Conservation (phyloP, 495 filamentous ascomycete genomes). For the Podospora sp. region DNA sequence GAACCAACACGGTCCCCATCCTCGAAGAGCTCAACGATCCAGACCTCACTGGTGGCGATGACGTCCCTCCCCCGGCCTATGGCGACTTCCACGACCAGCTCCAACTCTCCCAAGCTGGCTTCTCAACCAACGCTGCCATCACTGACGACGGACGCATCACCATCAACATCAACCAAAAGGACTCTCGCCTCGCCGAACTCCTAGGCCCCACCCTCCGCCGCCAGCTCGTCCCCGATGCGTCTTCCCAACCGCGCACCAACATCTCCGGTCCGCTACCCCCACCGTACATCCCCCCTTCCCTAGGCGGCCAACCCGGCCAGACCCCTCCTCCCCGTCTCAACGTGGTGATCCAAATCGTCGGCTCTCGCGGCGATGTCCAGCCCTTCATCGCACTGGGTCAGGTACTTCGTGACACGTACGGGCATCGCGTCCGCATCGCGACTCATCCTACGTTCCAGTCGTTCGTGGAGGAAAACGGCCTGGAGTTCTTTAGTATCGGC, state of each 20-base stretch:
- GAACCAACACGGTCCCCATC: constrained; percentile 29
- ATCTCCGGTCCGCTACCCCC: constrained; percentile 50
- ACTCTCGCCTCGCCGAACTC: constrained; percentile 63
- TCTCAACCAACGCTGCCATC: constrained; percentile 50
- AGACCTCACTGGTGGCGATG: constrained; percentile 33
- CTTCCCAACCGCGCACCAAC: constrained; percentile 25
- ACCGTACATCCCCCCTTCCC: constrained; percentile 62
- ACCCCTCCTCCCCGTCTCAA: constrained; percentile 62
- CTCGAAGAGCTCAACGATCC: constrained; percentile 33
- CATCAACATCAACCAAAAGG: constrained; percentile 73
- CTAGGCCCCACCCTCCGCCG: constrained; percentile 65
- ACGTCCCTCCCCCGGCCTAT: constrained; percentile 48
- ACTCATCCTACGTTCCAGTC: constrained; percentile 69
- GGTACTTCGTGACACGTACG: constrained; percentile 66
- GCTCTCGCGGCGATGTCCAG: constrained; percentile 74
- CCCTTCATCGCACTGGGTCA: constrained; percentile 74
- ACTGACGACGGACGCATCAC: constrained; percentile 71
- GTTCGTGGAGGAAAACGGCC: constrained; percentile 65
- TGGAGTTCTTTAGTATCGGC: constrained; percentile 74
- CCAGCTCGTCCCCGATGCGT: constrained; percentile 53
- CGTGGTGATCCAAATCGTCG: constrained; percentile 80
- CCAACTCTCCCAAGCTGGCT: constrained; percentile 52
- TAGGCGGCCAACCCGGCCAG: constrained; percentile 61
- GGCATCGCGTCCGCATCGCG: constrained; percentile 70
- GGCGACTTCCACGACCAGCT: constrained; percentile 49